Percentiles rank a stretch among this genome's conserved stretches.
phyloP scores from a whole-genome alignment of 2,329 filamentous ascomycete genomes.

The Phyllosticta citribraziliensis region DNA sequence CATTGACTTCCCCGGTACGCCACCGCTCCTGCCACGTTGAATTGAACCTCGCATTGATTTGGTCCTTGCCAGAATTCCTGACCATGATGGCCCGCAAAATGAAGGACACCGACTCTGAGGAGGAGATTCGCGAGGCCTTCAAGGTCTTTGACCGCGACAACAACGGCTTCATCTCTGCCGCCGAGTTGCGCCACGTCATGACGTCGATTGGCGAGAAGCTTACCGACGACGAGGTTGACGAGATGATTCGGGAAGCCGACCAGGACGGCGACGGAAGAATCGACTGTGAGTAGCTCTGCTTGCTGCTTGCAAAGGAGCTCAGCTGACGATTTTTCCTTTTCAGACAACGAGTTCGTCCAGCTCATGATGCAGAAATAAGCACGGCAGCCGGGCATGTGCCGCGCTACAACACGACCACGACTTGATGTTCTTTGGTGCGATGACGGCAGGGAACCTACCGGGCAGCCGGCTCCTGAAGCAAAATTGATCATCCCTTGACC shows the following conservation, averaged over 20 bases:
- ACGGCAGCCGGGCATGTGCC: neutral
- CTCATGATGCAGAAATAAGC: slow-evolving; percentile 47
- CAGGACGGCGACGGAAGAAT: slow-evolving; percentile 55
- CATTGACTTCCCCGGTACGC: slow-evolving; percentile 52
- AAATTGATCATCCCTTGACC: slow-evolving; percentile 3
- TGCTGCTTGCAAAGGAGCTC: neutral
- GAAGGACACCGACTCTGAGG: slow-evolving; percentile 52
- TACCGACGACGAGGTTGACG: slow-evolving; percentile 52
- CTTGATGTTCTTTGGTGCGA: slow-evolving; percentile 11
- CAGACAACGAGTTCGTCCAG: slow-evolving; percentile 48
- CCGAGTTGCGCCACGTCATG: slow-evolving; percentile 54
- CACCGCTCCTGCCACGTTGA: neutral
- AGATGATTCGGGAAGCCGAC: slow-evolving; percentile 57
- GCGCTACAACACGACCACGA: slow-evolving; percentile 9
- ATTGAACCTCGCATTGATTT: neutral
- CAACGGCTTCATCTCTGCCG: slow-evolving; percentile 54
- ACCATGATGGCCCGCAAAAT: slow-evolving; percentile 57
- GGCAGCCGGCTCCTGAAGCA: neutral
- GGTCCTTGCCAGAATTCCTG: slow-evolving; percentile 44
- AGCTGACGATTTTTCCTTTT: slow-evolving; percentile 2
- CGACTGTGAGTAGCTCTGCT: slow-evolving; percentile 42
- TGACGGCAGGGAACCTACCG: slow-evolving; percentile 6
- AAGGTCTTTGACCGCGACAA: slow-evolving; percentile 57
- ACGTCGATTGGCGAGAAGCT: slow-evolving; percentile 55
- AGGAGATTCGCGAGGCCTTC: slow-evolving; percentile 57